Base-by-base conservation (phyloP, 2,329 filamentous ascomycete genomes). In the Colletotrichum noveboracense region DNA sequence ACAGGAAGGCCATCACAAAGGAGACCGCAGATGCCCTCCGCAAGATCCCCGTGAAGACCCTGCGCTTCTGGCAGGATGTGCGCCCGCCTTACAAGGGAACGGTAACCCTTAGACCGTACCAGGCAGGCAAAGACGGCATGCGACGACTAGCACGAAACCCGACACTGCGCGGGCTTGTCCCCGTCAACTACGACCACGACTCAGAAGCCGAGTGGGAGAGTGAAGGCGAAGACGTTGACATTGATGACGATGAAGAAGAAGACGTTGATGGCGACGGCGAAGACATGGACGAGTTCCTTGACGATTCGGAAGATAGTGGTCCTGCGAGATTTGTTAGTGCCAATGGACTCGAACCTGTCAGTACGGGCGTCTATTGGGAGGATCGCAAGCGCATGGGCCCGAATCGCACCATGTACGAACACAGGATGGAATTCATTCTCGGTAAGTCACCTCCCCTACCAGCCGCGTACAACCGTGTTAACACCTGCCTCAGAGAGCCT, bases 201-300 rank as follows among this genome's bases (percentile, higher is more conserved):
- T 96, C 94, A 5, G 95, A 97, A 82, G 94, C 91, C 7, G 95
- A 97, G 82, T 97, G 95, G 95, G 94, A 95, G 74, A 90, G 93
- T 76, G 91, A 92, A 34, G 93, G 94, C 30, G 93, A 94, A 58
- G 92, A 94, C 66, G 89, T 95, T 5, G 92, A 92, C 16, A 90
- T 93, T 4, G 87, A 93, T 30, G 93, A 94, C 24, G 93, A 94
- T 10, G 89, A 90, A 32, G 91, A 90, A 86, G 96, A 90, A 87
- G 96, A 90, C n/a, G 78, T 88, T 0, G 94, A 94, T 73, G 93
- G 92, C n/a, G 94, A 95, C 18, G 96, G 97, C 75, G 96, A 61
- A 6, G 56, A 97, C 75, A 94, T 98, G 93, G 95, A 95, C 6
- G 96, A 93, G 21, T 98, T 98, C 81, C 88, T 98, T 3, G 96